Percentiles rank a stretch among this genome's conserved stretches.
phyloP scores from a whole-genome alignment of 116 monocot genomes.

The Posidonia oceanica region DNA sequence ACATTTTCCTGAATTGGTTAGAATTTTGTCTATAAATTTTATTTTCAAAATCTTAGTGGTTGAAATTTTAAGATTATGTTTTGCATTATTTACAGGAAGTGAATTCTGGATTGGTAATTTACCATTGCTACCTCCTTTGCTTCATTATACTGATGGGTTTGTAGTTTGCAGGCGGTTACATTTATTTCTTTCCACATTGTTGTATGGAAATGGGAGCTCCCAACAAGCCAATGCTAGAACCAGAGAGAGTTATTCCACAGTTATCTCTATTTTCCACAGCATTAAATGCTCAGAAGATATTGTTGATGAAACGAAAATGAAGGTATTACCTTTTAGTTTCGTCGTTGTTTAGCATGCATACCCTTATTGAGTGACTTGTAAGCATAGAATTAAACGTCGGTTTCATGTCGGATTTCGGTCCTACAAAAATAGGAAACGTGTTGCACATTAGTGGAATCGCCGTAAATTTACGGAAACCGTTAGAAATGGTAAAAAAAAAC shows the following conservation, averaged over 20 bases:
- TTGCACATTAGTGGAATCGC: too few species aligned
- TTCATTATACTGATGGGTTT: constrained; percentile 3
- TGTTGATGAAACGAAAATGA: constrained; percentile 55
- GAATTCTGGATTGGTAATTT: background rate
- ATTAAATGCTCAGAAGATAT: constrained; percentile 80
- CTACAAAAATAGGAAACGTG: too few species aligned
- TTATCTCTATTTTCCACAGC: constrained; percentile 59
- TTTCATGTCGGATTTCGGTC: too few species aligned
- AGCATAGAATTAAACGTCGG: too few species aligned
- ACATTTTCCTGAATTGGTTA: background rate
- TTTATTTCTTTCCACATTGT: constrained; percentile 61
- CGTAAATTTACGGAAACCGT: too few species aligned
- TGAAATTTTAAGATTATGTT: too few species aligned
- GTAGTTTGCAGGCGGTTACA: constrained; percentile 60
- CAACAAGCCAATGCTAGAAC: constrained; percentile 30
- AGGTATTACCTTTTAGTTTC: constrained; percentile 22
- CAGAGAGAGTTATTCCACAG: constrained; percentile 34
- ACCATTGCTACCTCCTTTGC: background rate
- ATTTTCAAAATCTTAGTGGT: too few species aligned
- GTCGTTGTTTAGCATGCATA: too few species aligned
- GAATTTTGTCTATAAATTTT: too few species aligned
- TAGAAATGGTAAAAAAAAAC: too few species aligned
- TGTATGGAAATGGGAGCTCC: constrained; percentile 60
- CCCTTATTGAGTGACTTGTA: too few species aligned
- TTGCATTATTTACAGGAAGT: too few species aligned